These are phyloP conservation scores for Parvularia atlantis DNA, from an alignment of 78 protist species.

Conservation along the genomic window DNA sequence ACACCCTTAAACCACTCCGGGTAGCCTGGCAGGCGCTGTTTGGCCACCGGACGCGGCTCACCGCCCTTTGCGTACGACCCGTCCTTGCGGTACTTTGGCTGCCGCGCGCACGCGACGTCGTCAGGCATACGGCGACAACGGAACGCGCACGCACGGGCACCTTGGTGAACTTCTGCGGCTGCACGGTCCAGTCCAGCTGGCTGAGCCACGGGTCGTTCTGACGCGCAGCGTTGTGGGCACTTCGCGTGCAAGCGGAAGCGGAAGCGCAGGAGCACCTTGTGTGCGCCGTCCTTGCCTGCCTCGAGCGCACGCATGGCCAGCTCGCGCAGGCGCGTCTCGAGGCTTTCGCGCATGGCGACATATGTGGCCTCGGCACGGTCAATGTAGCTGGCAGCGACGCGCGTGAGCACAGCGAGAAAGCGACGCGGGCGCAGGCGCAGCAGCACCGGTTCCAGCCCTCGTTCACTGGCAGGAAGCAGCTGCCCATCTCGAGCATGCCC, in stretches of 20 bases:
- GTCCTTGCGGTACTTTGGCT: background rate
- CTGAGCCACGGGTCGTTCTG: background rate
- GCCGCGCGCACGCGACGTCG: too few relatives aligned
- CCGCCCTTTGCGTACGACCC: background rate
- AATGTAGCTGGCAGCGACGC: too few relatives aligned
- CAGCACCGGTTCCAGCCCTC: background rate
- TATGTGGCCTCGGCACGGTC: background rate
- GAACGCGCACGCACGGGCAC: too few relatives aligned
- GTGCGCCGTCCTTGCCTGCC: background rate
- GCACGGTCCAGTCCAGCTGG: background rate
- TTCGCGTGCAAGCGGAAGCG: background rate
- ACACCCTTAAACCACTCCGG: background rate
- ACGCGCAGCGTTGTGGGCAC: background rate
- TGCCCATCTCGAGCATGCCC: slow-evolving; percentile 15
- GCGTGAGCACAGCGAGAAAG: too few relatives aligned
- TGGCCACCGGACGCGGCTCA: background rate
- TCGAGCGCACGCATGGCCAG: background rate
- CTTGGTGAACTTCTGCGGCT: background rate
- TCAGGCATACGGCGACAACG: too few relatives aligned
- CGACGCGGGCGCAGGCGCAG: too few relatives aligned
- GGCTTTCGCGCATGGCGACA: background rate
- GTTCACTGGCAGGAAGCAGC: background rate
- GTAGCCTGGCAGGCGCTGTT: background rate
- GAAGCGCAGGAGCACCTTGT: background rate
- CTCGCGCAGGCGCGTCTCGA: background rate